Evolutionary conservation across 2,329 filamentous ascomycete species (phyloP), one percentile per base, ranked within the genome.

Genomic region (Emmonsiellopsis sp.): DNA sequence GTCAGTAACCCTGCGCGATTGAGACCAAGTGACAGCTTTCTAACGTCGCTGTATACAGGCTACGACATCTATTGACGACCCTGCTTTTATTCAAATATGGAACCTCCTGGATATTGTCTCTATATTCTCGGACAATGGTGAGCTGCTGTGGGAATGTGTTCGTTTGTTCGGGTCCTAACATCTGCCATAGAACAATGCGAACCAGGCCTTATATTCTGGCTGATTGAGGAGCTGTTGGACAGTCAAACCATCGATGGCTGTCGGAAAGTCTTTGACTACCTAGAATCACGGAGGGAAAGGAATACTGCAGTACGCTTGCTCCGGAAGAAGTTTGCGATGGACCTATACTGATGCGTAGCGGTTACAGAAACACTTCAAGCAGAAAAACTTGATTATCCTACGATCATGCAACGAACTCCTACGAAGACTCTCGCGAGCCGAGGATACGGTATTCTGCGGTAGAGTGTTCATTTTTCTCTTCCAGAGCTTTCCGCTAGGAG

Each of bases 401-500:
- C 81, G 93, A 63, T 87, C 87, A 56, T 98, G 93, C 72, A 98
- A 97, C 68, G 93, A 97, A 71, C 77, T 98, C 13, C 77, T 98
- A n/a, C 84, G 92, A 37, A 82, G 93, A 45, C 78, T 98, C 2
- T 97, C 93, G n/a, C 83, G 93, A 53, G 92, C 93, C 3, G 91
- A 97, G 68, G 93, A 98, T 69, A 94, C 93, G 0, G 90, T 94
- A 0, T 98, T 99, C 67, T 98, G 93, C 65, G 93, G 93, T 13
- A 82, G 93, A 40, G 93, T 99, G 31, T 97, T 97, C 70, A 96
- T 98, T 58, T 99, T 96, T 70, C 82, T 98, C 66, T 98, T 97
- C 70, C 93, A 98, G 68, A 95, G 90, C 68, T 97, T 98, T 64
- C 93, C 93, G 1, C 77, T 98, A 0, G 92, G 92, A 34, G 94